Evolutionary conservation across 306 rosid species (phyloP).

Genomic region (Dryas octopetala): DNA sequence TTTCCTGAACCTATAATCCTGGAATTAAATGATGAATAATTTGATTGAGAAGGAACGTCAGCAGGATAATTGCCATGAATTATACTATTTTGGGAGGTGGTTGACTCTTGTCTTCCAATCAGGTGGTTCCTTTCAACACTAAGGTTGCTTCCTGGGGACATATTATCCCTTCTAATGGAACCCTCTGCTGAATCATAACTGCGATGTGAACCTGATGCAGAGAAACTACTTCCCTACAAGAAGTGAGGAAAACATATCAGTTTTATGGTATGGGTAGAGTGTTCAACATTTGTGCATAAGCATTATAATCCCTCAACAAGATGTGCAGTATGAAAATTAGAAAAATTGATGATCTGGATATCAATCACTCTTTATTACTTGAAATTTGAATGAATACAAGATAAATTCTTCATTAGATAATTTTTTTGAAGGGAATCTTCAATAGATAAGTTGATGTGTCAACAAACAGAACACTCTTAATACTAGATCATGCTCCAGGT

Average conservation of each 20-base stretch:
- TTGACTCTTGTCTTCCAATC: conserved; percentile 42
- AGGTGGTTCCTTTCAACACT: conserved; percentile 25
- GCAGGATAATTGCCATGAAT: conserved; percentile 19
- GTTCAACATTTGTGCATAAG: background rate
- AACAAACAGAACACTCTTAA: background rate
- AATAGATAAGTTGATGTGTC: too few relatives aligned
- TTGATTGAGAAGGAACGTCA: conserved; percentile 17
- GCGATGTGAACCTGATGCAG: conserved; percentile 42
- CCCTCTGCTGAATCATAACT: conserved; percentile 44
- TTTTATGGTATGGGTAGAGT: conserved; percentile 6
- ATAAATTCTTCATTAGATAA: background rate
- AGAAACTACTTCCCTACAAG: conserved; percentile 48
- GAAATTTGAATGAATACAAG: background rate
- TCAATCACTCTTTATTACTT: background rate
- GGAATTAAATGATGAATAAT: conserved; percentile 38
- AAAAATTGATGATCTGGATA: background rate
- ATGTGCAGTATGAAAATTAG: background rate
- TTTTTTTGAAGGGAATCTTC: too few relatives aligned
- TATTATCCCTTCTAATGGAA: conserved; percentile 29
- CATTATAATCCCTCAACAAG: background rate
- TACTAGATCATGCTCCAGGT: background rate
- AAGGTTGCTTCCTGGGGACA: conserved; percentile 29
- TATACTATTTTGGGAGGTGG: conserved; percentile 30
- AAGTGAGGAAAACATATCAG: conserved; percentile 12
- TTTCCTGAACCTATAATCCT: conserved; percentile 33